Evolutionary conservation across 2,329 filamentous ascomycete species (phyloP).

Genomic region (Esteya vermicola): DNA sequence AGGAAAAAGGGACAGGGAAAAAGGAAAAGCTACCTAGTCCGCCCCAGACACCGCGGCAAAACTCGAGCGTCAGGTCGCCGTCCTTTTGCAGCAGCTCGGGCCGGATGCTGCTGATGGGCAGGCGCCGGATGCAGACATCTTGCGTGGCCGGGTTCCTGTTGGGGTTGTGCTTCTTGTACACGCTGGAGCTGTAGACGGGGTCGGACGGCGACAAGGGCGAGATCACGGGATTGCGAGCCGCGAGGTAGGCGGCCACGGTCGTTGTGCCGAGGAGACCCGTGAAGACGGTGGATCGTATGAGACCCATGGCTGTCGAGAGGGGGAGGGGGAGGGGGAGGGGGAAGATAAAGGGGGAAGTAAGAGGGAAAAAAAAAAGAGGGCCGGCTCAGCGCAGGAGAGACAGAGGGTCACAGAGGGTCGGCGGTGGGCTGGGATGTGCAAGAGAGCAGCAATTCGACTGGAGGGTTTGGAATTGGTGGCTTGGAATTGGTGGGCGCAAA

Average conservation of each 20-base stretch:
- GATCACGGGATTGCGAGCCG: constrained; percentile 39
- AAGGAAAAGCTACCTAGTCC: constrained; percentile 38
- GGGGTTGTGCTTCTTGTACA: constrained; percentile 47
- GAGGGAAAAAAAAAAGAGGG: no score
- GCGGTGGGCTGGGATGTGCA: no score
- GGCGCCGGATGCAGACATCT: constrained; percentile 48
- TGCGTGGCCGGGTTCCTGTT: constrained; percentile 46
- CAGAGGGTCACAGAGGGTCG: no score
- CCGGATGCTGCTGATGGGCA: constrained; percentile 49
- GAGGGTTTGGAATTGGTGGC: no score
- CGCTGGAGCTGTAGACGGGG: constrained; percentile 42
- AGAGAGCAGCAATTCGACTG: no score
- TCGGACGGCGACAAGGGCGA: constrained; percentile 44
- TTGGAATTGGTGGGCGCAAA: no score
- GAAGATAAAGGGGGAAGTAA: no score
- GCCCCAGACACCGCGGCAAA: constrained; percentile 54
- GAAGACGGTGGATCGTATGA: constrained; percentile 32
- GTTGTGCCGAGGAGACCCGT: constrained; percentile 33
- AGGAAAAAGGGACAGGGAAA: not conserved
- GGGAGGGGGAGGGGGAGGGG: not conserved
- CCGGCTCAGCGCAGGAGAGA: no score
- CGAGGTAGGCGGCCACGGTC: constrained; percentile 34
- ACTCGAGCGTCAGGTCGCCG: constrained; percentile 42
- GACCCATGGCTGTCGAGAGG: constrained; percentile 28
- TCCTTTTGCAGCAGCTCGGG: constrained; percentile 50